Conservation (phyloP, 768 basidiomycete species). For the Stropharia rugosoannulata region DNA sequence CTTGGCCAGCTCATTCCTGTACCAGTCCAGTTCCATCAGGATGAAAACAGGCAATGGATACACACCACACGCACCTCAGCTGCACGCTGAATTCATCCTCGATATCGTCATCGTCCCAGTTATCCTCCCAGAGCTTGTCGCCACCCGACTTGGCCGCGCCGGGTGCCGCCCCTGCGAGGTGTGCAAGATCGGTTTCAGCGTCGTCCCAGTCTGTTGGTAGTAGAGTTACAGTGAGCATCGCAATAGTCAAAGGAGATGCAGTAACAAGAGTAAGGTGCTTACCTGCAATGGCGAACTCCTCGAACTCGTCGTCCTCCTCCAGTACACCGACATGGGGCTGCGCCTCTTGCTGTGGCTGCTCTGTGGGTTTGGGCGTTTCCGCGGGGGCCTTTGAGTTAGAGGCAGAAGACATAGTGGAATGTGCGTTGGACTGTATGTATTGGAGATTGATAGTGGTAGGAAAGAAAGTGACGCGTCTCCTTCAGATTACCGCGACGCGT, state of each 20-base stretch:
- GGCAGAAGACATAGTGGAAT: slow-evolving; percentile 31
- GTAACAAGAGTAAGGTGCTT: slow-evolving; percentile 14
- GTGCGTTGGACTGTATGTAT: neutral
- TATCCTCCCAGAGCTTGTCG: slow-evolving; percentile 98
- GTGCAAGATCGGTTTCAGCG: slow-evolving; percentile 78
- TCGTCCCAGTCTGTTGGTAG: slow-evolving; percentile 76
- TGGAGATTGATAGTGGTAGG: slow-evolving; percentile 8
- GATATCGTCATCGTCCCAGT: slow-evolving; percentile 99
- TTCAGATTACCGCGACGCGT: slow-evolving; percentile 22
- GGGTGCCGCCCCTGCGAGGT: slow-evolving; percentile 70
- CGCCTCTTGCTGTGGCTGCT: slow-evolving; percentile 41
- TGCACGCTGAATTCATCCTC: slow-evolving; percentile 97
- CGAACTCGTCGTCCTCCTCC: slow-evolving; percentile 97
- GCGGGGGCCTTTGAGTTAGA: slow-evolving; percentile 45
- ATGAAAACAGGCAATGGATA: neutral
- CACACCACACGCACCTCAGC: slow-evolving; percentile 67
- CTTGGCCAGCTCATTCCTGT: slow-evolving; percentile 66
- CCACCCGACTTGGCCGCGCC: slow-evolving; percentile 78
- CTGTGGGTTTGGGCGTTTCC: slow-evolving; percentile 35
- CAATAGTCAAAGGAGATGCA: neutral
- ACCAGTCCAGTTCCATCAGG: neutral
- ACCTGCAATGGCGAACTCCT: slow-evolving; percentile 90
- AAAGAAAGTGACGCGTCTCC: slow-evolving; percentile 25
- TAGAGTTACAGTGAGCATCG: neutral
- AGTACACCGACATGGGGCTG: slow-evolving; percentile 81